Evolutionary conservation across 2,329 filamentous ascomycete genomes (phyloP).

Genomic region (Ophiocordyceps camponoti-rufipedis): DNA sequence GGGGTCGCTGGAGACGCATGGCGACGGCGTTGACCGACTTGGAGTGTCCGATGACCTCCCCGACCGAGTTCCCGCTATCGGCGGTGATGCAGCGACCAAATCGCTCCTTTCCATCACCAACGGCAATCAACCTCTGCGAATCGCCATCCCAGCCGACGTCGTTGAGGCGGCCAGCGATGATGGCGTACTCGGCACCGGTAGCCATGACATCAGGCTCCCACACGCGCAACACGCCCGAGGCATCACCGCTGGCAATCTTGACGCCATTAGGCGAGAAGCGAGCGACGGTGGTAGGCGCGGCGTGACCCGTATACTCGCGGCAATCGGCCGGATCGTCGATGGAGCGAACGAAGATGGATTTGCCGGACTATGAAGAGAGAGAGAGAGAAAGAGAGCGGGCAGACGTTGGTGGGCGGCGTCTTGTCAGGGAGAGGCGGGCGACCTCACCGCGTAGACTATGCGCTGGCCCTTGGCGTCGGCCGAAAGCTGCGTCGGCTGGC

Average conservation of each 20-base stretch:
- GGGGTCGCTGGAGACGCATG: conserved; percentile 74
- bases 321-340: conserved; percentile 76
- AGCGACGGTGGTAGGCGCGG: conserved; percentile 72
- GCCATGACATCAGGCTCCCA: conserved; percentile 81
- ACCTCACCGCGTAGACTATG: conserved; percentile 73
- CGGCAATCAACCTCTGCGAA: conserved; percentile 87
- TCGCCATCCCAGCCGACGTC: conserved; percentile 97
- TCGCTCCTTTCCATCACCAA: conserved; percentile 84
- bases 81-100: conserved; percentile 90
- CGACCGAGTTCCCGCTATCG: conserved; percentile 90
- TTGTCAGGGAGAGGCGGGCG: background rate
- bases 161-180: conserved; percentile 87
- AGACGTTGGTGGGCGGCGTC: background rate
- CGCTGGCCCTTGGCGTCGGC: conserved; percentile 77
- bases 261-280: conserved; percentile 88
- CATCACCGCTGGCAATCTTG: conserved; percentile 86
- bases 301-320: conserved; percentile 88
- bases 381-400: background rate
- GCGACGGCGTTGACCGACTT: conserved; percentile 82
- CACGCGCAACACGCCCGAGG: conserved; percentile 65
- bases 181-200: conserved; percentile 83
- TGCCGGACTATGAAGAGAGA: conserved; percentile 49
- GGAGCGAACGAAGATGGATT: conserved; percentile 88
- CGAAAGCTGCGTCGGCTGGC: conserved; percentile 77
- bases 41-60: conserved; percentile 83